Percentiles rank a stretch among this genome's conserved stretches.
Conservation (phyloP, 1,284 basidiomycete species). For the Lentinula novae-zelandiae region DNA sequence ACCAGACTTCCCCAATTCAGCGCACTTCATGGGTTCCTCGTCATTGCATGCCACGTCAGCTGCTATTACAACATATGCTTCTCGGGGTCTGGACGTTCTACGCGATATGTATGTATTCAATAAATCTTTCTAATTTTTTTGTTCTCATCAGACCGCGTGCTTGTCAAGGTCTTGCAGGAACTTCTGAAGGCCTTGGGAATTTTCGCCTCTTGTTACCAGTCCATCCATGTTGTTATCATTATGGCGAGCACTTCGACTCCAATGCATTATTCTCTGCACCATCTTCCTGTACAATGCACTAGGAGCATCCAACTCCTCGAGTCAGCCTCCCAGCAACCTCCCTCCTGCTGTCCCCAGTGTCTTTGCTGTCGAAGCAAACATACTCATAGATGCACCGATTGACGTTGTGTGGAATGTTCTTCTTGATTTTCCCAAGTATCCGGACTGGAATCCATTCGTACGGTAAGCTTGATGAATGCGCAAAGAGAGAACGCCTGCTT, state of each 20-base stretch:
- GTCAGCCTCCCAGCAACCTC: slow-evolving; percentile 14
- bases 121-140: too few species aligned
- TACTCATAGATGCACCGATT: slow-evolving; percentile 24
- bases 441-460: slow-evolving; percentile 30
- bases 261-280: background rate
- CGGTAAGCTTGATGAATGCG: slow-evolving; percentile 15
- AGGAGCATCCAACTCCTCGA: background rate
- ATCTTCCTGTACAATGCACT: background rate
- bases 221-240: background rate
- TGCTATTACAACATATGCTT: too few species aligned
- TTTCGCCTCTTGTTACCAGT: background rate
- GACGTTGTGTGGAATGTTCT: slow-evolving; percentile 23
- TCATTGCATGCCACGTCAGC: too few species aligned
- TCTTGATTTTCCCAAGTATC: slow-evolving; percentile 28
- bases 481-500: background rate
- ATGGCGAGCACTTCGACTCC: background rate
- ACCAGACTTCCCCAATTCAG: too few species aligned
- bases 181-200: background rate
- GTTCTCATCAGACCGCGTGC: too few species aligned
- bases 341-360: slow-evolving; percentile 21
- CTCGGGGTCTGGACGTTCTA: too few species aligned
- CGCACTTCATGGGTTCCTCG: too few species aligned
- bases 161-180: too few species aligned
- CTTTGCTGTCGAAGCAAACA: slow-evolving; percentile 24
- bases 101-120: too few species aligned